phyloP scores from a whole-genome alignment of 2,329 filamentous ascomycete species.

The Anthostomella pinea region DNA sequence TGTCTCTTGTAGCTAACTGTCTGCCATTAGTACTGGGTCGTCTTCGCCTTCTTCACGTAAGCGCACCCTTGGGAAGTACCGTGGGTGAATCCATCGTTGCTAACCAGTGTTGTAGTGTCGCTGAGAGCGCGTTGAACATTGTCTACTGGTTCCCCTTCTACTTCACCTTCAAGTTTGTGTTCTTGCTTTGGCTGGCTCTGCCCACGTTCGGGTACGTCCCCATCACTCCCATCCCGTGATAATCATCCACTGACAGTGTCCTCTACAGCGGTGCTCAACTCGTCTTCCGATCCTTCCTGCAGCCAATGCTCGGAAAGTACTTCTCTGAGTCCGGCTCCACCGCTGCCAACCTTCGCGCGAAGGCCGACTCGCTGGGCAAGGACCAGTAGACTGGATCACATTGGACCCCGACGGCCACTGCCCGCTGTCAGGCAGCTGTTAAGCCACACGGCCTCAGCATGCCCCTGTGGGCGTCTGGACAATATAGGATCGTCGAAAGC shows the following conservation, averaged over 20 bases:
- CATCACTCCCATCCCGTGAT: conserved; percentile 4
- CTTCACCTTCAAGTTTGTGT: conserved; percentile 98
- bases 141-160: conserved; percentile 99
- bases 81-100: conserved; percentile 8
- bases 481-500: too few species aligned
- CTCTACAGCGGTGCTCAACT: conserved; percentile 90
- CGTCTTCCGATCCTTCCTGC: conserved; percentile 93
- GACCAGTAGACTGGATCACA: conserved; percentile 57
- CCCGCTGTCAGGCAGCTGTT: too few species aligned
- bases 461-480: too few species aligned
- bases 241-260: conserved; percentile 19
- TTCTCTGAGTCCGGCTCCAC: conserved; percentile 70
- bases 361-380: conserved; percentile 77
- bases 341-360: conserved; percentile 82
- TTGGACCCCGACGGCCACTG: too few species aligned
- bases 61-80: conserved; percentile 21
- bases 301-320: conserved; percentile 89
- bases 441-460: too few species aligned
- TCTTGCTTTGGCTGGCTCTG: conserved; percentile 96
- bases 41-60: conserved; percentile 75
- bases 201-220: conserved; percentile 80
- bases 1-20: conserved; percentile 27
- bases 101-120: conserved; percentile 46
- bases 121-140: conserved; percentile 79
- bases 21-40: conserved; percentile 74